Evolutionary conservation across 495 filamentous ascomycete species (phyloP).

Genomic region (Neurospora hispaniola): DNA sequence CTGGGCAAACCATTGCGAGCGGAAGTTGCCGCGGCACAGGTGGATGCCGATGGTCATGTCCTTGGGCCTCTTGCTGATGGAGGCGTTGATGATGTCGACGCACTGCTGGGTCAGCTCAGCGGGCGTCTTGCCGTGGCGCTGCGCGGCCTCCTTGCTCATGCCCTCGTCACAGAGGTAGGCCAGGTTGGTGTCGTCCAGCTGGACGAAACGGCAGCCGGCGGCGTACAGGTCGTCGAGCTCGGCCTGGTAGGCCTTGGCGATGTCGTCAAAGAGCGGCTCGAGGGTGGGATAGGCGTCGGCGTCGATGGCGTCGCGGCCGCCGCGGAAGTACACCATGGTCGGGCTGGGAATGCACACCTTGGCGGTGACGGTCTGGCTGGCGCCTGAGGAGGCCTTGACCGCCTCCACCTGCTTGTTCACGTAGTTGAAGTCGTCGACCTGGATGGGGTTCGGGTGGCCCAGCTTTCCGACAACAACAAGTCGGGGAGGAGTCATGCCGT

Average conservation of each 20-base stretch:
- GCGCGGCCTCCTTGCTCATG: slow-evolving; percentile 51
- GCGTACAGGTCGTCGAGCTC: slow-evolving; percentile 51
- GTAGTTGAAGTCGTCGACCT: slow-evolving; percentile 49
- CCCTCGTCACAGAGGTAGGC: slow-evolving; percentile 56
- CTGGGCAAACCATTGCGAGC: slow-evolving; percentile 50
- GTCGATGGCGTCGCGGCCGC: slow-evolving; percentile 46
- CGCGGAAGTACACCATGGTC: slow-evolving; percentile 59
- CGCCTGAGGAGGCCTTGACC: background rate
- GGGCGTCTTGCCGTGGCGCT: slow-evolving; percentile 43
- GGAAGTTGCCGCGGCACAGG: slow-evolving; percentile 53
- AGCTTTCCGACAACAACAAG: slow-evolving; percentile 37
- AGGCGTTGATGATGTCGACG: slow-evolving; percentile 52
- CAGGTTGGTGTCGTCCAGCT: slow-evolving; percentile 57
- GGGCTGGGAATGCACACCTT: slow-evolving; percentile 57
- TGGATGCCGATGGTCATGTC: slow-evolving; percentile 59
- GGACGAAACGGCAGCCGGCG: slow-evolving; percentile 52
- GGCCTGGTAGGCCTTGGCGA: slow-evolving; percentile 49
- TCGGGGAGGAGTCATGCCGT: slow-evolving; percentile 34
- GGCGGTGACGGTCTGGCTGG: slow-evolving; percentile 34
- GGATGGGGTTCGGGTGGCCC: slow-evolving; percentile 36
- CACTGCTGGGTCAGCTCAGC: slow-evolving; percentile 49
- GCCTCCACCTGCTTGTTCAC: slow-evolving; percentile 40
- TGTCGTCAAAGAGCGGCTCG: slow-evolving; percentile 50
- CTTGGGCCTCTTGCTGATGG: slow-evolving; percentile 41
- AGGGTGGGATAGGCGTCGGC: slow-evolving; percentile 46